A percentile compares a stretch with the other conserved stretches of the same genome.
phyloP scores from a whole-genome alignment of 306 rosid genomes.

The Corylus avellana region DNA sequence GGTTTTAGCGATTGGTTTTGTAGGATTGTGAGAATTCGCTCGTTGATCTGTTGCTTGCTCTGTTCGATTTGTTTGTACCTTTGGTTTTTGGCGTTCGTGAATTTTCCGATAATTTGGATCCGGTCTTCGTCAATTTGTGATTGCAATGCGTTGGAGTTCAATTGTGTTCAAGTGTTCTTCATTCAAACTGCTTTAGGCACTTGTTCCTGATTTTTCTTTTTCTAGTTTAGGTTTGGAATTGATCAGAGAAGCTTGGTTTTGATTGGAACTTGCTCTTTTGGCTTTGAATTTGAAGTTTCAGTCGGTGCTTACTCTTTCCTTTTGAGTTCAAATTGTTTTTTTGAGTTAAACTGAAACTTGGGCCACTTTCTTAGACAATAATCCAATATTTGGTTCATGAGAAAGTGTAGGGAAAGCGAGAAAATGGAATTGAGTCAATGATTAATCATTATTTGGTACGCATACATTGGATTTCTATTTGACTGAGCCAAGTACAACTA shows the following conservation, averaged over 20 bases:
- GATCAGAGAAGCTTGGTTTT: constrained; percentile 8
- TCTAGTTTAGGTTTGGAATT: constrained; percentile 22
- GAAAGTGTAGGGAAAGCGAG: constrained; percentile 13
- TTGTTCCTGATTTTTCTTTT: constrained; percentile 28
- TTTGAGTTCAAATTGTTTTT: constrained; percentile 10
- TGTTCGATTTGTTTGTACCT: constrained; percentile 31
- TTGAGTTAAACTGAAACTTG: constrained; percentile 18
- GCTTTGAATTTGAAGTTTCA: constrained; percentile 32
- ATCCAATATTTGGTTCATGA: constrained; percentile 24
- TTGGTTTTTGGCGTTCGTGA: constrained; percentile 31
- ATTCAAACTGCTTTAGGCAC: constrained; percentile 36
- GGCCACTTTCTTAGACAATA: constrained; percentile 8
- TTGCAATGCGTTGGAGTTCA: constrained; percentile 30
- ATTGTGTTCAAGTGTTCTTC: constrained; percentile 24
- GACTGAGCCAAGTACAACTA: constrained; percentile 6
- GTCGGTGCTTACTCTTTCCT: constrained; percentile 11
- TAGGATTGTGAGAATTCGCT: constrained; percentile 38
- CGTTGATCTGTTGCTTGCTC: constrained; percentile 61
- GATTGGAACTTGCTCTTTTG: constrained; percentile 6
- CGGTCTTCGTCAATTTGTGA: constrained; percentile 31
- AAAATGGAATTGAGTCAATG: constrained; percentile 1
- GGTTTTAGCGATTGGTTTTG: constrained; percentile 59
- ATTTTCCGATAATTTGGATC: constrained; percentile 22
- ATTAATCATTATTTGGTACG: constrained; percentile 11
- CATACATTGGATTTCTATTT: constrained; percentile 6